Percentiles rank a stretch among this genome's conserved stretches.
phyloP scores from a whole-genome alignment of 2,329 filamentous ascomycete species.

The Chaetomium strumarium region DNA sequence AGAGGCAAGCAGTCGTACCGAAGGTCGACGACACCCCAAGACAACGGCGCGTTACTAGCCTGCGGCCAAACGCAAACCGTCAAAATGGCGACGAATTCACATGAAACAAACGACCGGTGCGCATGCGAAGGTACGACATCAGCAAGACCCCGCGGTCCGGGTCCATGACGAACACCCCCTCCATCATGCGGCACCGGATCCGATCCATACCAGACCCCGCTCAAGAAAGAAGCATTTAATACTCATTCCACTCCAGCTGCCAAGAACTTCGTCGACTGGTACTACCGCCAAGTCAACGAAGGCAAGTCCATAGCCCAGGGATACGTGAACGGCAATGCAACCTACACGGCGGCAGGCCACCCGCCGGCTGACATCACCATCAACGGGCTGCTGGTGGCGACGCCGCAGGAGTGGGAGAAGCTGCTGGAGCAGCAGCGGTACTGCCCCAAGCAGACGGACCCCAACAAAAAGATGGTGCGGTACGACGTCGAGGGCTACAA shows the following conservation, averaged over 20 bases:
- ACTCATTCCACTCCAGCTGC: slow-evolving; percentile 47
- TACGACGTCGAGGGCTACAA: slow-evolving; percentile 75
- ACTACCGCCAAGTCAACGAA: slow-evolving; percentile 68
- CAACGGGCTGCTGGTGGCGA: slow-evolving; percentile 65
- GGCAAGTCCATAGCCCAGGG: slow-evolving; percentile 56
- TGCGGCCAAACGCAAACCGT: not conserved
- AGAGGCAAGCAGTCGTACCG: not conserved
- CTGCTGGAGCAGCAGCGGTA: slow-evolving; percentile 61
- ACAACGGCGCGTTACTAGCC: not conserved
- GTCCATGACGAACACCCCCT: slow-evolving; percentile 5
- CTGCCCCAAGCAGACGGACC: slow-evolving; percentile 27
- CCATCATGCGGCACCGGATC: slow-evolving; percentile 10
- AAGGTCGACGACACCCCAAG: not conserved
- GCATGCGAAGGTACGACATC: slow-evolving; percentile 41
- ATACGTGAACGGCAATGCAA: slow-evolving; percentile 58
- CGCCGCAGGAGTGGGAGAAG: slow-evolving; percentile 59
- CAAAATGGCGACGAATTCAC: slow-evolving; percentile 6
- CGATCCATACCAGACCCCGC: not conserved
- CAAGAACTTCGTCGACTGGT: slow-evolving; percentile 64
- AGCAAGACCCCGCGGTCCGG: slow-evolving; percentile 3
- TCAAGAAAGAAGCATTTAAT: slow-evolving; percentile 1
- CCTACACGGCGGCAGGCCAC: slow-evolving; percentile 42
- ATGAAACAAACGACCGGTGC: slow-evolving; percentile 39
- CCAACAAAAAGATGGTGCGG: slow-evolving; percentile 41
- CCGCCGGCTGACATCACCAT: slow-evolving; percentile 64